phyloP scores from a whole-genome alignment of 1,139 yeast species.

The Zygotorulaspora mrakii region DNA sequence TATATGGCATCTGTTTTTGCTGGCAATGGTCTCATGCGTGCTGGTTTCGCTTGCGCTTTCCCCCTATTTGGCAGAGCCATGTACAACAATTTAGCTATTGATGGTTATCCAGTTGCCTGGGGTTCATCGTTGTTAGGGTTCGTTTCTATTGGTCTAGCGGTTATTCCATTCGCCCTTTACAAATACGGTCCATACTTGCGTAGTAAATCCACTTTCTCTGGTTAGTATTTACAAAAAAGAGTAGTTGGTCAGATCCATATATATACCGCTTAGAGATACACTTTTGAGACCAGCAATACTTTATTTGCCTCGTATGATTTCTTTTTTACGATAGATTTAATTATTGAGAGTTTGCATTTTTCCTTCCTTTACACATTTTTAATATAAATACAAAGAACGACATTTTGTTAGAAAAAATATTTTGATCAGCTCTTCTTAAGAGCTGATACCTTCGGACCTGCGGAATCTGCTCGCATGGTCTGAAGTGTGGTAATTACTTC shows the following conservation, averaged over 20 bases:
- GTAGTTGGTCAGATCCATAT: neutral
- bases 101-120: conserved; percentile 54
- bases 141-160: conserved; percentile 42
- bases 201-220: conserved; percentile 45
- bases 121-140: conserved; percentile 50
- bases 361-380: too few species aligned
- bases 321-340: too few species aligned
- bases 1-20: conserved; percentile 59
- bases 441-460: too few species aligned
- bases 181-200: conserved; percentile 49
- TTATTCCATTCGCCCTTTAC: conserved; percentile 48
- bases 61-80: conserved; percentile 57
- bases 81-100: conserved; percentile 45
- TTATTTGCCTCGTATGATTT: too few species aligned
- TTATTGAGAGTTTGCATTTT: too few species aligned
- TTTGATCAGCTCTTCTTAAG: too few species aligned
- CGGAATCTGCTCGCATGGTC: too few species aligned
- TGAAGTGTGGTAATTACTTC: too few species aligned
- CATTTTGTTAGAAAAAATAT: too few species aligned
- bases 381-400: too few species aligned
- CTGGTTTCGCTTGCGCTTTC: conserved; percentile 56
- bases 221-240: conserved; percentile 5
- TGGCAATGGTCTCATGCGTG: conserved; percentile 50
- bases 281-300: too few species aligned
- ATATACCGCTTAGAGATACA: too few species aligned